These are phyloP conservation scores for Ophiocordyceps robertsii DNA, from an alignment of 2,329 filamentous ascomycete species.

Conservation along the genomic window DNA sequence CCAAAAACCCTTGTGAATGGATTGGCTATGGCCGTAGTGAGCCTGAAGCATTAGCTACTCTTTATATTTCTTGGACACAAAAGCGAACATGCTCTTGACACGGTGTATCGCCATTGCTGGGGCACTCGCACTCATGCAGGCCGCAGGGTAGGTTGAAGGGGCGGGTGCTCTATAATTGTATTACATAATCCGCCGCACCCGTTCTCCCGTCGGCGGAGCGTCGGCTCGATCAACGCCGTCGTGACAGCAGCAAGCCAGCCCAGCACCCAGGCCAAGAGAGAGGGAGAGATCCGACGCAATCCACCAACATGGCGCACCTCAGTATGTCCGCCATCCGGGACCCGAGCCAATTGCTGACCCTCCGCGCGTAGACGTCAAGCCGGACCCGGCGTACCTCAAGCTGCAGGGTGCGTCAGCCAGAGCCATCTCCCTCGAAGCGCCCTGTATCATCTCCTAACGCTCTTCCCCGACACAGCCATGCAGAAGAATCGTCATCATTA, in stretches of 20 bases:
- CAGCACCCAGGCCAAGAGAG: background rate
- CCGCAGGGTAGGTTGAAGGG: too few relatives aligned
- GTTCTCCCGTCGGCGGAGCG: too few relatives aligned
- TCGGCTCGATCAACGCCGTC: background rate
- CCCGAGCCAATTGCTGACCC: conserved; percentile 11
- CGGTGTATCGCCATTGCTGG: too few relatives aligned
- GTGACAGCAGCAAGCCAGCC: background rate
- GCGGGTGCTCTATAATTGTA: too few relatives aligned
- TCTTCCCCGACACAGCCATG: conserved; percentile 47
- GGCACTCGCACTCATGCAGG: too few relatives aligned
- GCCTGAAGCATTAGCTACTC: too few relatives aligned
- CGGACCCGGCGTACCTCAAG: conserved; percentile 27
- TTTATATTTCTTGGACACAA: too few relatives aligned
- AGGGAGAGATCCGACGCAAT: conserved; percentile 1
- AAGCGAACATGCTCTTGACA: too few relatives aligned
- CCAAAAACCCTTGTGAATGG: too few relatives aligned
- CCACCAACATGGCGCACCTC: conserved; percentile 24
- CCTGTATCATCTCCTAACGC: conserved; percentile 9
- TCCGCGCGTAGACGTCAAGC: conserved; percentile 21
- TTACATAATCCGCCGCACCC: too few relatives aligned
- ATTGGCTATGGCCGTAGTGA: too few relatives aligned
- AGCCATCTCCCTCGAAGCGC: conserved; percentile 1
- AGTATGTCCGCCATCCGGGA: conserved; percentile 12
- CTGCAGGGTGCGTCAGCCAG: conserved; percentile 20
- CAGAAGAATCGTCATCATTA: conserved; percentile 76